These are phyloP conservation scores for Trichoderma hamatum DNA, from an alignment of 2,329 filamentous ascomycete species.

Conservation along the genomic window DNA sequence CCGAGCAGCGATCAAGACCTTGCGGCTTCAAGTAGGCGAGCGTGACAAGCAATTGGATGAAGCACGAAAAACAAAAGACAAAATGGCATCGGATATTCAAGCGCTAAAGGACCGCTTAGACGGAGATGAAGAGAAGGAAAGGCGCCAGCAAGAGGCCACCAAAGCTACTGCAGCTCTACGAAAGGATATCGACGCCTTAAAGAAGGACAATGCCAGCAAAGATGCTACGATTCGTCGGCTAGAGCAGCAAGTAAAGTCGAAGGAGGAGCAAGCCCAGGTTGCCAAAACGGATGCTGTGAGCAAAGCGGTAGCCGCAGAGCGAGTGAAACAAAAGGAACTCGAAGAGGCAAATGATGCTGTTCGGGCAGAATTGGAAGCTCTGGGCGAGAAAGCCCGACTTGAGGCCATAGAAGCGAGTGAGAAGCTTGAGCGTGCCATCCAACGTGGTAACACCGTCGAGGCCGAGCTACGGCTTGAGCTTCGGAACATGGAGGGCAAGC, in stretches of 20 bases:
- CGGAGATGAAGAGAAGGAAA: conserved; percentile 59
- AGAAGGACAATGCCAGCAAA: conserved; percentile 60
- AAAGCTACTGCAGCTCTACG: conserved; percentile 58
- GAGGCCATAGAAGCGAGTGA: conserved; percentile 74
- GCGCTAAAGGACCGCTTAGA: conserved; percentile 51
- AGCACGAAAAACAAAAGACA: conserved; percentile 62
- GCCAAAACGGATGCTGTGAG: conserved; percentile 68
- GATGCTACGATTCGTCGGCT: conserved; percentile 69
- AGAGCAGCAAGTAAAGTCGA: conserved; percentile 68
- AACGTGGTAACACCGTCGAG: conserved; percentile 69
- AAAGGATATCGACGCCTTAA: conserved; percentile 43
- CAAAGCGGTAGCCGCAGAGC: conserved; percentile 68
- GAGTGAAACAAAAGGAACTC: conserved; percentile 58
- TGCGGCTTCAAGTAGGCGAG: conserved; percentile 67
- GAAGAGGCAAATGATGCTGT: conserved; percentile 65
- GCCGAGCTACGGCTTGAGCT: conserved; percentile 79
- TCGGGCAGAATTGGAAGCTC: conserved; percentile 76
- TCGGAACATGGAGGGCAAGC: conserved; percentile 79
- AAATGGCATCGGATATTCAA: conserved; percentile 55
- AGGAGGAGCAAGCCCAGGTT: conserved; percentile 64
- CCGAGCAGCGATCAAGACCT: conserved; percentile 78
- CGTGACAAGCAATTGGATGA: conserved; percentile 67
- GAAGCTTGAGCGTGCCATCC: conserved; percentile 71
- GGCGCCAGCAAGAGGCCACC: conserved; percentile 49
- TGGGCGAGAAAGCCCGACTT: conserved; percentile 68